Evolutionary conservation across 176 grass and related monocot genomes (phyloP).

Genomic region (Tillandsia fasciculata): DNA sequence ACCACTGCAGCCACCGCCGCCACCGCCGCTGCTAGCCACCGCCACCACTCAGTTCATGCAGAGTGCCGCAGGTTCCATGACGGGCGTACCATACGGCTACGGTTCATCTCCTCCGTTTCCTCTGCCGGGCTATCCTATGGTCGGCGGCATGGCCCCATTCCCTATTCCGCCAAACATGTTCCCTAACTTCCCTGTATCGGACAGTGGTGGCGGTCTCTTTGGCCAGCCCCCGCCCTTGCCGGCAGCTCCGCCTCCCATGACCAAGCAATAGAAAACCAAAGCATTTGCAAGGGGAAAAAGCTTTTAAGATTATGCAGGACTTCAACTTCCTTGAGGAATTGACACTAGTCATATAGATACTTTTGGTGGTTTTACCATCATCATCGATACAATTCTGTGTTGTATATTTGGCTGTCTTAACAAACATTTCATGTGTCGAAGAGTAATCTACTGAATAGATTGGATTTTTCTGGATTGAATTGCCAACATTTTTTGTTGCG

Average conservation of each 20-base stretch:
- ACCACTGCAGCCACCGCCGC: background rate
- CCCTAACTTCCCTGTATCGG: background rate
- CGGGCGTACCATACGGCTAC: background rate
- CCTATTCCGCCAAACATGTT: background rate
- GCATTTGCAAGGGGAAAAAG: background rate
- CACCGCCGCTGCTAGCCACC: background rate
- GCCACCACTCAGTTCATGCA: slow-evolving; percentile 7
- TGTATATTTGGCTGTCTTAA: no score
- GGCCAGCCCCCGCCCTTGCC: slow-evolving; percentile 14
- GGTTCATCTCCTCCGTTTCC: background rate
- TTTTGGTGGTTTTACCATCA: background rate
- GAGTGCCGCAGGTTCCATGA: background rate
- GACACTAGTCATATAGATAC: background rate
- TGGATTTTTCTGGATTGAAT: no score
- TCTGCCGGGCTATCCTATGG: background rate
- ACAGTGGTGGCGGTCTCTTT: background rate
- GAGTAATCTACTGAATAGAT: no score
- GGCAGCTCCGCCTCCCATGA: slow-evolving; percentile 8
- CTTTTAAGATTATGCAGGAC: background rate
- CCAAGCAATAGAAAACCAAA: background rate
- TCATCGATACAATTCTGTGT: no score
- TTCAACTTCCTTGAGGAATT: background rate
- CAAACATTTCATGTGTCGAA: no score
- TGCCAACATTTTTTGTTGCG: no score
- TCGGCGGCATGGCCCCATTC: background rate